Base-by-base conservation (phyloP, 2,329 filamentous ascomycete genomes). In the Apiospora malaysiana region DNA sequence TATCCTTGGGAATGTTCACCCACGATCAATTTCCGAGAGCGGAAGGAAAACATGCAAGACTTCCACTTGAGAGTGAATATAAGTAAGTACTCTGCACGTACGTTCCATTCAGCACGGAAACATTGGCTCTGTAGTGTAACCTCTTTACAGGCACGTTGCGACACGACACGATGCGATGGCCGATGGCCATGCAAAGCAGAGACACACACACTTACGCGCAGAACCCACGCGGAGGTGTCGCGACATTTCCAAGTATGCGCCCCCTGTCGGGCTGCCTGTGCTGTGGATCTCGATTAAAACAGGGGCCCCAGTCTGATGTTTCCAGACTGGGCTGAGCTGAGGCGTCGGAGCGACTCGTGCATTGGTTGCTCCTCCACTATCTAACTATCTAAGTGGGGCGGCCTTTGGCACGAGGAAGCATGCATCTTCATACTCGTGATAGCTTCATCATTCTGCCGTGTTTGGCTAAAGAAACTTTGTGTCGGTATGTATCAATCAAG, bases 201-300 rank as follows among this genome's bases (percentile, higher is more conserved):
- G 8, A 40, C 18, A 6, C 32, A 37, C 27, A 37, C 32, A 23
- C 27, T n/a, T n/a, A 47, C 45, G 21, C 45, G 45, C 45, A 47
- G 9, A 32, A n/a, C 18, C 45, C 45, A 47, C 25, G 56, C 21
- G 51, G 18, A 59, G 51, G 56, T 10, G 47, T 25, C 56, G 56
- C 56, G 56, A 63, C 56, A 40, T 63, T 63, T 63, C 51, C 51
- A 59, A 63, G 56, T 63, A 40, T 59, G 25, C 51, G 27, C 25
- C 51, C 51, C 51, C 47, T 51, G 47, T 51, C 47, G 10, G n/a
- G 4, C 47, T 37, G 56, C 56, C 32, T 63, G 56, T 32, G 18
- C 56, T 37, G 56, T 63, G 56, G 56, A 63, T 40, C 56, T 63
- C 56, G 56, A 63, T 63, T 63, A 40, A 63, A 25, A 63, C 56